A percentile compares a stretch with the other conserved stretches of the same genome.
Conservation (phyloP, 2,329 filamentous ascomycete genomes). For the Aureobasidium sp. region DNA sequence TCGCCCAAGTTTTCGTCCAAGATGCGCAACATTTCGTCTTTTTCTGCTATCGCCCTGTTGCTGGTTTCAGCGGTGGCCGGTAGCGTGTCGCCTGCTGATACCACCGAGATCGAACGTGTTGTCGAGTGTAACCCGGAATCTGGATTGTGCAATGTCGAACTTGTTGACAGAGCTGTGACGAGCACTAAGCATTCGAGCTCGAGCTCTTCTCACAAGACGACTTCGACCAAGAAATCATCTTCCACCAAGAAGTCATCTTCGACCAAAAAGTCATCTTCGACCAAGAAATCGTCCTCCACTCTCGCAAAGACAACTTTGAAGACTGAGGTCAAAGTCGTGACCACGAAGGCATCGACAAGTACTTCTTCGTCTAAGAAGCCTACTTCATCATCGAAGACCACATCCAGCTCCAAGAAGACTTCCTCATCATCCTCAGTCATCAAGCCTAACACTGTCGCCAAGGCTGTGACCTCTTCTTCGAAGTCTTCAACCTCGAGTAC, state of each 20-base stretch:
- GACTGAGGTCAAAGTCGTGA: background rate
- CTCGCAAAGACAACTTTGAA: constrained; percentile 4
- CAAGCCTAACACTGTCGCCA: constrained; percentile 2
- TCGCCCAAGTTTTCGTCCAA: background rate
- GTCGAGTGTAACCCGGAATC: constrained; percentile 12
- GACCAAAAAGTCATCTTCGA: background rate
- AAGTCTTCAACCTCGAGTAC: background rate
- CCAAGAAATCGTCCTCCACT: background rate
- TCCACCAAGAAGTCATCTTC: background rate
- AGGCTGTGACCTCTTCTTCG: background rate
- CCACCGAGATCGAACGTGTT: background rate
- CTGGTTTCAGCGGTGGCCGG: constrained; percentile 3
- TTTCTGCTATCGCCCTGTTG: constrained; percentile 13
- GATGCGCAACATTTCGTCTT: constrained; percentile 8
- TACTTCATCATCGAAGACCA: background rate
- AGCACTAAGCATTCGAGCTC: background rate
- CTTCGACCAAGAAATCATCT: background rate
- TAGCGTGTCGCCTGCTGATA: background rate
- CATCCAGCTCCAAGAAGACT: background rate
- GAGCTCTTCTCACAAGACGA: background rate
- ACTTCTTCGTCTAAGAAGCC: background rate
- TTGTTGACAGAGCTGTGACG: constrained; percentile 6
- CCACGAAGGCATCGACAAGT: background rate
- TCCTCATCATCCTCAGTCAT: background rate
- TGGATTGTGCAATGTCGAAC: constrained; percentile 7